A percentile compares a stretch with the other conserved stretches of the same genome.
Conservation (phyloP, 2,329 filamentous ascomycete species). For the Sclerotinia borealis region DNA sequence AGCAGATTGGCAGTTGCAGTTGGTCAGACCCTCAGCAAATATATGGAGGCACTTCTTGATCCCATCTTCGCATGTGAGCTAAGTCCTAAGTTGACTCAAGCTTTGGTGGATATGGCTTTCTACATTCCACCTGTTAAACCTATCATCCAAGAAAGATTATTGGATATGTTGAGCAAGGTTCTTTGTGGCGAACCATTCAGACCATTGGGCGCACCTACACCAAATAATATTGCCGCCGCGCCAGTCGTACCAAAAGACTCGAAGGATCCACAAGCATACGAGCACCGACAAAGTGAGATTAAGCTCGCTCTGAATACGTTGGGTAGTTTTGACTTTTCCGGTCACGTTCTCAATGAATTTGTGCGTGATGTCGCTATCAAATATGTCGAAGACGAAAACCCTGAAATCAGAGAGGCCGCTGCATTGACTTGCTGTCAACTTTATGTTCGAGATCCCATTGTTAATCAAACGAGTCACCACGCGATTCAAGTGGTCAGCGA, state of each 20-base stretch:
- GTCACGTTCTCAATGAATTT: conserved; percentile 94
- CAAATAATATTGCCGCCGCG: conserved; percentile 72
- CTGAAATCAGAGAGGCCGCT: conserved; percentile 87
- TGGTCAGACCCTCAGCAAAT: conserved; percentile 94
- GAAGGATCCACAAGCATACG: conserved; percentile 75
- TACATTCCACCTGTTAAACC: conserved; percentile 94
- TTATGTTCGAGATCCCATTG: conserved; percentile 93
- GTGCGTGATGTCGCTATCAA: conserved; percentile 96
- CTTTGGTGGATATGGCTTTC: conserved; percentile 96
- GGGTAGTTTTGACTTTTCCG: conserved; percentile 94
- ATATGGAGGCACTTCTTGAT: conserved; percentile 91
- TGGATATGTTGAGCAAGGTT: conserved; percentile 92
- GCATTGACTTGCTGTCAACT: conserved; percentile 96
- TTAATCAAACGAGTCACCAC: conserved; percentile 95
- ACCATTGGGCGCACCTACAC: conserved; percentile 80
- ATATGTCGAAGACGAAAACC: conserved; percentile 94
- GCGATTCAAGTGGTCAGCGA: conserved; percentile 96
- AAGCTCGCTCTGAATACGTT: conserved; percentile 90
- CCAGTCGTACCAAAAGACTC: conserved; percentile 82
- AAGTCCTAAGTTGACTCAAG: conserved; percentile 88
- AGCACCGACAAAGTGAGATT: conserved; percentile 77
- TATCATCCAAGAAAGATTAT: conserved; percentile 85
- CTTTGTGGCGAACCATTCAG: conserved; percentile 89
- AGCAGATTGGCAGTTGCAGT: conserved; percentile 94
- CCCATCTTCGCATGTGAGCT: conserved; percentile 96